Evolutionary conservation across 257 asterid species (phyloP).

Genomic region (Galeopsis tetrahit): DNA sequence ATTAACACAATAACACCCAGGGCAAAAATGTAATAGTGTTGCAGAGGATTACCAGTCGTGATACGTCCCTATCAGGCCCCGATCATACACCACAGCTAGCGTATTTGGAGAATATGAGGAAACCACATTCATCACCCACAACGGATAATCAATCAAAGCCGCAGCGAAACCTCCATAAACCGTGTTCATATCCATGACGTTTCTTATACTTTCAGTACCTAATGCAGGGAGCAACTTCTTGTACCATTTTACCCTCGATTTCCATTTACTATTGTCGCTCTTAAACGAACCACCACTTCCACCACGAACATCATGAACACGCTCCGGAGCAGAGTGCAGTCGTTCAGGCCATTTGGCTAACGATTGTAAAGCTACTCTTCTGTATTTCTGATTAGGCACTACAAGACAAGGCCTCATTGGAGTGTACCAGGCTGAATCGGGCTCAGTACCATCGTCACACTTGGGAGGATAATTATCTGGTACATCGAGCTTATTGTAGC

Average conservation of each 20-base stretch:
- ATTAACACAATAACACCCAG: no score
- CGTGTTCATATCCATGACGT: slow-evolving; percentile 61
- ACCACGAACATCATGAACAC: slow-evolving; percentile 50
- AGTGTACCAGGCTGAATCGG: slow-evolving; percentile 70
- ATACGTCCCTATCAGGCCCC: slow-evolving; percentile 57
- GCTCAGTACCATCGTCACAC: slow-evolving; percentile 61
- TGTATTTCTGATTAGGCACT: slow-evolving; percentile 42
- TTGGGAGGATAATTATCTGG: slow-evolving; percentile 47
- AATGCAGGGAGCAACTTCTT: slow-evolving; percentile 50
- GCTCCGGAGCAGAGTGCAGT: slow-evolving; percentile 50
- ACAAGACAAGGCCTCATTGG: slow-evolving; percentile 65
- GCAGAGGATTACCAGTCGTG: slow-evolving; percentile 50
- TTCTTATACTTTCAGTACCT: slow-evolving; percentile 51
- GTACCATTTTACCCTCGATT: slow-evolving; percentile 43
- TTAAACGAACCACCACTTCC: slow-evolving; percentile 46
- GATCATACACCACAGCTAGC: slow-evolving; percentile 47
- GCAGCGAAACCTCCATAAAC: slow-evolving; percentile 55
- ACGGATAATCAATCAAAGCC: slow-evolving; percentile 42
- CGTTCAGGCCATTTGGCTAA: slow-evolving; percentile 55
- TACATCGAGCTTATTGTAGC: slow-evolving; percentile 48
- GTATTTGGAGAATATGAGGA: slow-evolving; percentile 52
- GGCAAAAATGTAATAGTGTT: neutral
- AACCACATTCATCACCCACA: slow-evolving; percentile 61
- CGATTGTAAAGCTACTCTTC: slow-evolving; percentile 35
- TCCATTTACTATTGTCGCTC: slow-evolving; percentile 48